phyloP scores from a whole-genome alignment of 1,139 yeast genomes.

The Kodamaea sp. region DNA sequence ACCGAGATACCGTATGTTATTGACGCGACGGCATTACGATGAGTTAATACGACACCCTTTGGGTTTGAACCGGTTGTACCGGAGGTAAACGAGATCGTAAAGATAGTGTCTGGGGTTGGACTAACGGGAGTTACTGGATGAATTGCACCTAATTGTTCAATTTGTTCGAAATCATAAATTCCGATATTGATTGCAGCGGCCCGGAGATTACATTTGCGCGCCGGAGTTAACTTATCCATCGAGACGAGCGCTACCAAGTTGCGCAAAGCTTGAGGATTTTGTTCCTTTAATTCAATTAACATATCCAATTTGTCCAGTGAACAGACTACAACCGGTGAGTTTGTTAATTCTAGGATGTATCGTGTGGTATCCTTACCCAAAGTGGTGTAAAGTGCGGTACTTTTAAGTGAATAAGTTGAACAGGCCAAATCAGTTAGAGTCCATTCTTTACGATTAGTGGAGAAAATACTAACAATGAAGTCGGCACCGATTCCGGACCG shows the following conservation, averaged over 20 bases:
- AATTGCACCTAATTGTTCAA: slow-evolving; percentile 24
- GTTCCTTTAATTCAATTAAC: slow-evolving; percentile 35
- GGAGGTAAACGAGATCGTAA: slow-evolving; percentile 31
- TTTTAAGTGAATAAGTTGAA: slow-evolving; percentile 45
- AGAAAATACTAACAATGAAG: slow-evolving; percentile 53
- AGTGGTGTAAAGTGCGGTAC: slow-evolving; percentile 64
- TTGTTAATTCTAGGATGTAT: slow-evolving; percentile 54
- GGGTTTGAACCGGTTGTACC: slow-evolving; percentile 40
- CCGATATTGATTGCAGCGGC: slow-evolving; percentile 17
- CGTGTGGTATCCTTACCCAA: slow-evolving; percentile 58
- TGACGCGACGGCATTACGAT: slow-evolving; percentile 28
- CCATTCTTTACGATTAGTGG: slow-evolving; percentile 61
- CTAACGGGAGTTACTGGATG: slow-evolving; percentile 17
- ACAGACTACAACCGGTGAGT: slow-evolving; percentile 52
- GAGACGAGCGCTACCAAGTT: slow-evolving; percentile 36
- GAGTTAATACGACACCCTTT: slow-evolving; percentile 36
- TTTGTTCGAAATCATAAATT: slow-evolving; percentile 31
- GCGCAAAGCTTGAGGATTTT: slow-evolving; percentile 18
- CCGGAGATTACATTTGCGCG: slow-evolving; percentile 6
- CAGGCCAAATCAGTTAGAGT: slow-evolving; percentile 57
- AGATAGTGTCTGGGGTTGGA: slow-evolving; percentile 22
- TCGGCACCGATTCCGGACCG: slow-evolving; percentile 21
- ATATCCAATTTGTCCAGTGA: slow-evolving; percentile 45
- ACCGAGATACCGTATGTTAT: slow-evolving; percentile 18
- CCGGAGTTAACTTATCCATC: slow-evolving; percentile 45